Evolutionary conservation across 108 stramenopile species (phyloP).

Genomic region (Fragilaria crotonensis): DNA sequence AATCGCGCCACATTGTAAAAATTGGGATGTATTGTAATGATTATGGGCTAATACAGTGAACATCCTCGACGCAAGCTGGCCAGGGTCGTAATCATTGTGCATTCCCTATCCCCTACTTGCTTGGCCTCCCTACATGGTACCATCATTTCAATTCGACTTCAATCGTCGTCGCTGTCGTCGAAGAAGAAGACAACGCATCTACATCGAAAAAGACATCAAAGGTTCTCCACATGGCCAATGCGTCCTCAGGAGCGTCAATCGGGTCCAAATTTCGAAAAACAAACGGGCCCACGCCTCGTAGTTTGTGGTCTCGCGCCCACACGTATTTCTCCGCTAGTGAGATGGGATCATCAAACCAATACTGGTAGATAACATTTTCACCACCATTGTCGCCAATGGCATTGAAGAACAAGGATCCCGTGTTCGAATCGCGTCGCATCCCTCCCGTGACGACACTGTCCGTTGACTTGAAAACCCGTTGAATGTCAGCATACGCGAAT

Average conservation of each 20-base stretch:
- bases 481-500: slow-evolving; percentile 3
- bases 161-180: too few species aligned
- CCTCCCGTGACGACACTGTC: slow-evolving; percentile 2
- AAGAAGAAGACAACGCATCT: too few species aligned
- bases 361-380: slow-evolving; percentile 10
- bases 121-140: too few species aligned
- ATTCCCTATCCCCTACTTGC: too few species aligned
- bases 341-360: slow-evolving; percentile 33
- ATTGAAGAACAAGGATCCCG: slow-evolving; percentile 23
- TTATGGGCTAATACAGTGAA: too few species aligned
- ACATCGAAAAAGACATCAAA: slow-evolving; percentile 23
- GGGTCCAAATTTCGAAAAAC: slow-evolving; percentile 22
- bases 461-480: neutral
- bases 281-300: slow-evolving; percentile 24
- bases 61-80: too few species aligned
- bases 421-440: slow-evolving; percentile 16
- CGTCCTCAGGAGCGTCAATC: slow-evolving; percentile 8
- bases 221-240: slow-evolving; percentile 20
- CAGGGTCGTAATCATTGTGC: too few species aligned
- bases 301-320: slow-evolving; percentile 4
- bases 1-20: too few species aligned
- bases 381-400: neutral
- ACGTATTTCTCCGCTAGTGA: slow-evolving; percentile 14
- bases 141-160: too few species aligned
- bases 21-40: too few species aligned